Evolutionary conservation across 1,284 basidiomycete species (phyloP), one percentile per base, ranked within the genome.

Genomic region (Porodaedalea pini): DNA sequence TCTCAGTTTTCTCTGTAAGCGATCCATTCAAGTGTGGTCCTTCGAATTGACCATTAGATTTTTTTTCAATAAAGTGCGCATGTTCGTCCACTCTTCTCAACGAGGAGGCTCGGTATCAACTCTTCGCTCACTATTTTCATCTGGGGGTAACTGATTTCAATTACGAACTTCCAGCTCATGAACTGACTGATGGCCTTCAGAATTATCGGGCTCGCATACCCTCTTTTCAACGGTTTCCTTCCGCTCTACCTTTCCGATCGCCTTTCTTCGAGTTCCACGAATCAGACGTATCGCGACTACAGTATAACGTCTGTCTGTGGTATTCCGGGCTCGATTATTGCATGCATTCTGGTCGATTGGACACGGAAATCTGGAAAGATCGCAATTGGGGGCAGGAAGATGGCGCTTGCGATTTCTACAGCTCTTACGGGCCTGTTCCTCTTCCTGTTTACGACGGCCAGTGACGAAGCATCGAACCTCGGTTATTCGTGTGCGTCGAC

Each of bases 401-500:
- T 77, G 48, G 76, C 80, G 8, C 77, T 83, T 70, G 74, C 78
- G 4, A 60, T 74, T 29, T 78, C 77, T 29, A 82, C 82, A 0
- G 63, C 71, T 17, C 59, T 78, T 19, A 79, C 81, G 0, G 80
- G 78, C 5, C 62, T 83, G 45, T 85, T 85, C 68, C 69, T 86
- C 60, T 85, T 85, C 69, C 70, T 78, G 32, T 83, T 85, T 66
- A 86, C 85, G 11, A 79, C 79, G 10, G 78, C 79, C 45, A 75
- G 67, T 49, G 79, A 70, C n/a, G 64, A 73, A 8, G 68, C 70
- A 0, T 72, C 74, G 1, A 72, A 82, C 8, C 72, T 85, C 19
- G 83, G 76, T 0, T 81, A 75, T 63, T 81, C 82, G 41, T 85
- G 80, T 57, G 75, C 77, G 0, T 77, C 76, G 23, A 68, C 73